These are phyloP conservation scores for Exophiala dermatitidis DNA, from an alignment of 2,329 filamentous ascomycete species.

Conservation along the genomic window DNA sequence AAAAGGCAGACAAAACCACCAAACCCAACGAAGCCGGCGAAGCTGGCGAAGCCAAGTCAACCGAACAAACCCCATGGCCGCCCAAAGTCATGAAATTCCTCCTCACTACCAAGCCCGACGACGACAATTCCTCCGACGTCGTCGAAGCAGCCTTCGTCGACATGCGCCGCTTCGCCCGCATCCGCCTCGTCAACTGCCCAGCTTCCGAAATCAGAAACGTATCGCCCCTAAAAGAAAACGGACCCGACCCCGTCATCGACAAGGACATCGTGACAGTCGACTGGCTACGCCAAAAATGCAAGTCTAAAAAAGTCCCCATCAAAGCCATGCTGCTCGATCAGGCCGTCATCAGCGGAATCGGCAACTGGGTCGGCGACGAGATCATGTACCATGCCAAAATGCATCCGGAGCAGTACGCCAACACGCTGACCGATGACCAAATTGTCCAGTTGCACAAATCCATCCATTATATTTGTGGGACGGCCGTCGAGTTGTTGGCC, in stretches of 20 bases:
- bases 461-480: slow-evolving; percentile 71
- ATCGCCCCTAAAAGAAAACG: slow-evolving; percentile 80
- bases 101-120: slow-evolving; percentile 56
- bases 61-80: slow-evolving; percentile 56
- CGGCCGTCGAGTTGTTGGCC: slow-evolving; percentile 67
- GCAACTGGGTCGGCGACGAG: slow-evolving; percentile 96
- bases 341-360: slow-evolving; percentile 79
- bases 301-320: slow-evolving; percentile 71
- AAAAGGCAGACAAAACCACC: slow-evolving; percentile 27
- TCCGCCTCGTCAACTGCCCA: slow-evolving; percentile 74
- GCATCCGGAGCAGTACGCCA: slow-evolving; percentile 88
- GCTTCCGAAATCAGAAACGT: slow-evolving; percentile 67
- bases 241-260: slow-evolving; percentile 85
- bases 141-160: slow-evolving; percentile 76
- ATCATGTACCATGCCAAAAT: slow-evolving; percentile 81
- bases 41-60: slow-evolving; percentile 37
- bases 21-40: slow-evolving; percentile 25
- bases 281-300: slow-evolving; percentile 66
- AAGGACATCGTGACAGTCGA: slow-evolving; percentile 66
- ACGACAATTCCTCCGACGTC: slow-evolving; percentile 40
- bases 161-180: slow-evolving; percentile 66
- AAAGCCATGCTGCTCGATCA: slow-evolving; percentile 88
- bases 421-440: slow-evolving; percentile 67
- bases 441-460: slow-evolving; percentile 63
- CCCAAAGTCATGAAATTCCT: slow-evolving; percentile 86